phyloP scores from a whole-genome alignment of 352 stramenopile genomes.

The Globisporangium nagaii region DNA sequence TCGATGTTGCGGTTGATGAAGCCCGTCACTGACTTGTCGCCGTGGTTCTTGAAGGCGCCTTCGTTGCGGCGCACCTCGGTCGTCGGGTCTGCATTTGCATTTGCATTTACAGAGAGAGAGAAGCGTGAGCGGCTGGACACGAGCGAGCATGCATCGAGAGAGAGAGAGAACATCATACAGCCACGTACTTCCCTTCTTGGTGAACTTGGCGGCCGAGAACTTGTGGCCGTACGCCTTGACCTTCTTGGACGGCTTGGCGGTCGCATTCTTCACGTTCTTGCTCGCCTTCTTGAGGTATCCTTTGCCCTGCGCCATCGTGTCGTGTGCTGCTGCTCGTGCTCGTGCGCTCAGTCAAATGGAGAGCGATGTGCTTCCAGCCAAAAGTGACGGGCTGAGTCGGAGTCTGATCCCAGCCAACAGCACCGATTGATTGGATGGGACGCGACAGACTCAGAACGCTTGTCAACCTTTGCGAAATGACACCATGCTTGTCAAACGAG shows the following conservation, averaged over 20 bases:
- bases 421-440: not conserved
- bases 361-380: no score
- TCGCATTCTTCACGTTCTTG: slow-evolving; percentile 72
- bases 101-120: not conserved
- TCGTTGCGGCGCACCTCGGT: slow-evolving; percentile 72
- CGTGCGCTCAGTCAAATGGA: not conserved
- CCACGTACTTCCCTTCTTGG: slow-evolving; percentile 83
- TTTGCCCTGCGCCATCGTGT: slow-evolving; percentile 70
- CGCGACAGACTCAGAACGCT: not conserved
- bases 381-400: not conserved
- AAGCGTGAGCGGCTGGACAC: not conserved
- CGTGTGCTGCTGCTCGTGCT: not conserved
- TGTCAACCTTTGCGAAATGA: not conserved
- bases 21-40: slow-evolving; percentile 67
- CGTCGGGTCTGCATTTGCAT: slow-evolving; percentile 52
- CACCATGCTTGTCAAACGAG: not conserved
- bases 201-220: slow-evolving; percentile 77
- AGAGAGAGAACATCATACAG: not conserved
- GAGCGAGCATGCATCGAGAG: not conserved
- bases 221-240: slow-evolving; percentile 71
- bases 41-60: slow-evolving; percentile 69
- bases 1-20: slow-evolving; percentile 88
- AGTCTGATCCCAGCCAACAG: not conserved
- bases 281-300: slow-evolving; percentile 75
- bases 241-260: slow-evolving; percentile 69